A percentile compares a stretch with the other conserved stretches of the same genome.
Conservation (phyloP, 148 eudicot genomes). For the Vaccinium vitisidaea region DNA sequence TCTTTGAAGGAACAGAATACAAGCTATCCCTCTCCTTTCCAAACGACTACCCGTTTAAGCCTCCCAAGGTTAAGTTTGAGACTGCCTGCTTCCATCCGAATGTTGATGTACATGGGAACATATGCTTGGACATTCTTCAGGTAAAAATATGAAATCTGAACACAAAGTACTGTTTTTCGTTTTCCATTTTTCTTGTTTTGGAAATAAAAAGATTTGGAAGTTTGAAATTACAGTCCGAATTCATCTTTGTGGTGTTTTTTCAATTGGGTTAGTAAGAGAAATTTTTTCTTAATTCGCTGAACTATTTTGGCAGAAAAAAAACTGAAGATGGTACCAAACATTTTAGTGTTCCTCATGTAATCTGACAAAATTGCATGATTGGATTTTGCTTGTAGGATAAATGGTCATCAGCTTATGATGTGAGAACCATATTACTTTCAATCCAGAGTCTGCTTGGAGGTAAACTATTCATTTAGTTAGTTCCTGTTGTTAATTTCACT, state of each 20-base stretch:
- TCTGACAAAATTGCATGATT: not conserved
- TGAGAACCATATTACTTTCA: constrained; percentile 78
- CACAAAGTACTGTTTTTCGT: not conserved
- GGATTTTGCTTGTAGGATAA: constrained; percentile 52
- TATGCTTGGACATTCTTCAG: constrained; percentile 96
- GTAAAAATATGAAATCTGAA: constrained; percentile 25
- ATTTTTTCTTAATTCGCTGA: not conserved
- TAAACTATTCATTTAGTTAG: constrained; percentile 19
- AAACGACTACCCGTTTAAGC: constrained; percentile 86
- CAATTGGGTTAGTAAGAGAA: too few species aligned
- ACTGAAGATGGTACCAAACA: not conserved
- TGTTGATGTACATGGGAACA: constrained; percentile 78
- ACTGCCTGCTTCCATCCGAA: constrained; percentile 91
- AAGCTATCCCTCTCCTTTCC: constrained; percentile 77
- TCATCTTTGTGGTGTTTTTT: too few species aligned
- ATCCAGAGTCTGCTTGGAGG: constrained; percentile 97
- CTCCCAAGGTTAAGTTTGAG: constrained; percentile 92
- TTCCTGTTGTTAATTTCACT: too few species aligned
- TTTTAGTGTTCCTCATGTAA: not conserved
- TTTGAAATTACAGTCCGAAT: too few species aligned
- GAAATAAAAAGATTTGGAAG: too few species aligned
- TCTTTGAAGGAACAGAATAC: constrained; percentile 94
- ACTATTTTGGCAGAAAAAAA: not conserved
- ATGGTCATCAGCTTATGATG: constrained; percentile 99
- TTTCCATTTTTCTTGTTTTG: not conserved